Conservation (phyloP, 225 moss, liverwort and hornwort genomes). For the Bryoerythrophyllum caledonicum region DNA sequence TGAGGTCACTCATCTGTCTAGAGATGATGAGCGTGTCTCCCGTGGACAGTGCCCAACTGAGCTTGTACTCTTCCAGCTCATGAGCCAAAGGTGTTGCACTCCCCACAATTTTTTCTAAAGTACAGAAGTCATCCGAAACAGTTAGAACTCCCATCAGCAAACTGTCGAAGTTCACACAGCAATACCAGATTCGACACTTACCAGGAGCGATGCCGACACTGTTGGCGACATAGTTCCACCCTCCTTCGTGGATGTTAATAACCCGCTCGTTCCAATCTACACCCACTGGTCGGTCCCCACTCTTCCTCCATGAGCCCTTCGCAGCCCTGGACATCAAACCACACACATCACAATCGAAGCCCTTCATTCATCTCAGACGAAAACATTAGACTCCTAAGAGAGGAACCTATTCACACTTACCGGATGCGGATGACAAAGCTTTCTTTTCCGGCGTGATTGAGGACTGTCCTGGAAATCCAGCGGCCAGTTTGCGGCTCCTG, state of each 20-base stretch:
- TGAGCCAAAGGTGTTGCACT: constrained; percentile 65
- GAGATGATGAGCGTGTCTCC: constrained; percentile 73
- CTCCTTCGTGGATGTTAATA: constrained; percentile 64
- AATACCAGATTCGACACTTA: constrained; percentile 4
- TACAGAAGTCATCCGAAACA: neutral
- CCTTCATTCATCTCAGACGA: neutral
- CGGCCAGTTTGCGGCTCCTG: constrained; percentile 70
- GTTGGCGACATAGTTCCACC: constrained; percentile 61
- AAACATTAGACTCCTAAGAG: neutral
- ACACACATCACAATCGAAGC: neutral
- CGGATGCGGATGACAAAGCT: constrained; percentile 80
- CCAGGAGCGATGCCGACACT: constrained; percentile 58
- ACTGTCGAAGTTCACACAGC: neutral
- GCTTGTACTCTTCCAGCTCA: constrained; percentile 69
- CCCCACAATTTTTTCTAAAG: constrained; percentile 44
- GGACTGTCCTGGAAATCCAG: constrained; percentile 65
- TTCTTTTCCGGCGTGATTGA: constrained; percentile 57
- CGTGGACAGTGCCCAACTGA: constrained; percentile 70
- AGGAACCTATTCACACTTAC: constrained; percentile 32
- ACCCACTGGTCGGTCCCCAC: constrained; percentile 71
- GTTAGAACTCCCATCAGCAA: neutral
- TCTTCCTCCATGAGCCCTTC: constrained; percentile 70
- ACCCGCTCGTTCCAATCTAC: constrained; percentile 85
- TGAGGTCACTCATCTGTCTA: constrained; percentile 54
- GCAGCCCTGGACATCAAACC: constrained; percentile 49